Evolutionary conservation across 768 basidiomycete genomes (phyloP).

Genomic region (Cystofilobasidium ferigula): DNA sequence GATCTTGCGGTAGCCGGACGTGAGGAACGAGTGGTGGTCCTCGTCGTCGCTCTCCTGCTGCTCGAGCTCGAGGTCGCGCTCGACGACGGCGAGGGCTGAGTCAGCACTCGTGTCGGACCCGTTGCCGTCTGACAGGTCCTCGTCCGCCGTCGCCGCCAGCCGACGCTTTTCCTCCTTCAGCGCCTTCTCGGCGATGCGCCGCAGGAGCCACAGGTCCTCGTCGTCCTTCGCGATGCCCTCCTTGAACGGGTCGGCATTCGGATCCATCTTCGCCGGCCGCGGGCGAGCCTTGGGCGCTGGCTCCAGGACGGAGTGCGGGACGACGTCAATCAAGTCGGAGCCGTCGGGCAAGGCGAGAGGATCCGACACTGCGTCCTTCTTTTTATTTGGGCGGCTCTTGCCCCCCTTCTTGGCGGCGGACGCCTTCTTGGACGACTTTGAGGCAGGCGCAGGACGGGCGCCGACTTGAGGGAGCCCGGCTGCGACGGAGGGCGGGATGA

Average conservation of each 20-base stretch:
- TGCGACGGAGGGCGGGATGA: not conserved
- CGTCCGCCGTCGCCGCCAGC: not conserved
- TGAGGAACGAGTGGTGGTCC: conserved; percentile 53
- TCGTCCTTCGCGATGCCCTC: conserved; percentile 67
- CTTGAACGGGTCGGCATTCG: conserved; percentile 37
- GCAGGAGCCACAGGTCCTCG: conserved; percentile 68
- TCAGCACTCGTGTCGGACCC: conserved; percentile 23
- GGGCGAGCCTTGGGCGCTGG: not conserved
- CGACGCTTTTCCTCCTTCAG: conserved; percentile 17
- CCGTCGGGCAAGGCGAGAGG: not conserved
- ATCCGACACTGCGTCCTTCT: not conserved
- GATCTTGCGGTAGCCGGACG: conserved; percentile 93
- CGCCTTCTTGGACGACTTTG: not conserved
- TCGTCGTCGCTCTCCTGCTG: conserved; percentile 35
- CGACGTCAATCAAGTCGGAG: not conserved
- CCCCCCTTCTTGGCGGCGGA: not conserved
- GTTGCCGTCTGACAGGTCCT: not conserved
- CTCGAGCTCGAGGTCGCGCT: conserved; percentile 21
- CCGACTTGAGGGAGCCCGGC: no score
- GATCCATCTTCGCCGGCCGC: not conserved
- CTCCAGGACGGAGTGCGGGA: not conserved
- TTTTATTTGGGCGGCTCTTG: conserved; percentile 1
- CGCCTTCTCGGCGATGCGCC: conserved; percentile 35
- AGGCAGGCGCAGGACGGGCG: not conserved
- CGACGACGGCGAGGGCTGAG: conserved; percentile 20